Conservation (phyloP, 441 rosid genomes). For the Pelargonium citronellum region DNA sequence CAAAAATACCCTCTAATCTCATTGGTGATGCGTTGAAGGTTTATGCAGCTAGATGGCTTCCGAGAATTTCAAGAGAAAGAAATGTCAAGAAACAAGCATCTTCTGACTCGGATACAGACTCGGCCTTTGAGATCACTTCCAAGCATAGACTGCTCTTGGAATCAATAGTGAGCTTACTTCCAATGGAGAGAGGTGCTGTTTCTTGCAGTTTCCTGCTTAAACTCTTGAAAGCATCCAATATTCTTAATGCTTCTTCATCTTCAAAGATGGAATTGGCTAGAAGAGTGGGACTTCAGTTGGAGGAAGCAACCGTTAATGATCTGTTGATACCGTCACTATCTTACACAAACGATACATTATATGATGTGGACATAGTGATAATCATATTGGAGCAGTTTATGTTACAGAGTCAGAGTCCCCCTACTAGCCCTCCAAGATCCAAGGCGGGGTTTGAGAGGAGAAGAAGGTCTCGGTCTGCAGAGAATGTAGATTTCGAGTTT, state of each 20-base stretch:
- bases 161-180: conserved; percentile 51
- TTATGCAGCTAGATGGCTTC: conserved; percentile 63
- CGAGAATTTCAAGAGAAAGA: conserved; percentile 34
- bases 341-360: conserved; percentile 33
- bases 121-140: conserved; percentile 37
- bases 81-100: conserved; percentile 26
- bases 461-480: conserved; percentile 83
- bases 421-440: conserved; percentile 54
- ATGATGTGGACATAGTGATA: conserved; percentile 53
- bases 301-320: conserved; percentile 55
- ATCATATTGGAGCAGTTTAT: conserved; percentile 53
- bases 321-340: conserved; percentile 47
- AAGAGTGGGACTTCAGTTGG: conserved; percentile 53
- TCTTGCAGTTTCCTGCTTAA: conserved; percentile 57
- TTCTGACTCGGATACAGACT: conserved; percentile 62
- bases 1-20: conserved; percentile 43
- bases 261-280: conserved; percentile 54
- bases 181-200: conserved; percentile 42
- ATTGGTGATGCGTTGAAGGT: conserved; percentile 56
- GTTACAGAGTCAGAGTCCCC: conserved; percentile 61
- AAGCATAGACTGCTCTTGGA: conserved; percentile 56
- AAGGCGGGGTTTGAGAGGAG: conserved; percentile 51
- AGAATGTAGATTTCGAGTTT: conserved; percentile 65
- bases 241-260: conserved; percentile 37
- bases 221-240: conserved; percentile 46